A percentile compares a stretch with the other conserved stretches of the same genome.
Conservation (phyloP, 2,329 filamentous ascomycete species). For the Emericellopsis cladophorae region DNA sequence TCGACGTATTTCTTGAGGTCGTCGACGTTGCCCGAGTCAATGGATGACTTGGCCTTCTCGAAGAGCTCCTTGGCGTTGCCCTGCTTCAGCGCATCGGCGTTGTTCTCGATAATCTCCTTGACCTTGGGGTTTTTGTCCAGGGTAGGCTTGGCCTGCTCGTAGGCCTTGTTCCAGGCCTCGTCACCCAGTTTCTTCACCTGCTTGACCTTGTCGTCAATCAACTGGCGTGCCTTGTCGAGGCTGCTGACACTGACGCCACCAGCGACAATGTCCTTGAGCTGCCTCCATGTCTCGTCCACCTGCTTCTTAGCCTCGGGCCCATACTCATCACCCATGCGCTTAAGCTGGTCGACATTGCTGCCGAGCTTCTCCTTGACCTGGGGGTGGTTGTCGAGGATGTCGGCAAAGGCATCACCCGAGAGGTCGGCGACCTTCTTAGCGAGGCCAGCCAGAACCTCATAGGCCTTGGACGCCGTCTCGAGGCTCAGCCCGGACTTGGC, state of each 20-base stretch:
- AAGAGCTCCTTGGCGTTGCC: constrained; percentile 54
- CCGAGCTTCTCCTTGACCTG: constrained; percentile 61
- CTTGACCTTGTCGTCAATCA: constrained; percentile 59
- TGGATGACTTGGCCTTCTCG: constrained; percentile 46
- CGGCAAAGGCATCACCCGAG: constrained; percentile 46
- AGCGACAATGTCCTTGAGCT: constrained; percentile 51
- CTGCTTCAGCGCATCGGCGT: constrained; percentile 53
- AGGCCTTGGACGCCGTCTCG: constrained; percentile 47
- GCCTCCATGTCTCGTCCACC: constrained; percentile 56
- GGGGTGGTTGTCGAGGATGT: constrained; percentile 64
- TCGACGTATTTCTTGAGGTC: constrained; percentile 23
- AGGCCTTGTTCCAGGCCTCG: constrained; percentile 57
- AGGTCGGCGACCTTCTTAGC: constrained; percentile 46
- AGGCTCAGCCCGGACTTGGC: constrained; percentile 47
- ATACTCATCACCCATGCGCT: constrained; percentile 55
- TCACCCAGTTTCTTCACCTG: constrained; percentile 56
- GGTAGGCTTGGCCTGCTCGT: constrained; percentile 58
- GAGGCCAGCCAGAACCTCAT: constrained; percentile 50
- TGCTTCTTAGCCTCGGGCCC: constrained; percentile 69
- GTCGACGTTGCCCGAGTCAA: constrained; percentile 46
- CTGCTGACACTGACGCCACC: constrained; percentile 43
- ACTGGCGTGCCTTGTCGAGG: constrained; percentile 41
- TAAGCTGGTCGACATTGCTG: constrained; percentile 53
- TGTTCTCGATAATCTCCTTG: constrained; percentile 61
- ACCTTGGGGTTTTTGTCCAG: constrained; percentile 67